These are phyloP conservation scores for Aspergillus ochraceus DNA, from an alignment of 2,329 filamentous ascomycete genomes.

Conservation along the genomic window DNA sequence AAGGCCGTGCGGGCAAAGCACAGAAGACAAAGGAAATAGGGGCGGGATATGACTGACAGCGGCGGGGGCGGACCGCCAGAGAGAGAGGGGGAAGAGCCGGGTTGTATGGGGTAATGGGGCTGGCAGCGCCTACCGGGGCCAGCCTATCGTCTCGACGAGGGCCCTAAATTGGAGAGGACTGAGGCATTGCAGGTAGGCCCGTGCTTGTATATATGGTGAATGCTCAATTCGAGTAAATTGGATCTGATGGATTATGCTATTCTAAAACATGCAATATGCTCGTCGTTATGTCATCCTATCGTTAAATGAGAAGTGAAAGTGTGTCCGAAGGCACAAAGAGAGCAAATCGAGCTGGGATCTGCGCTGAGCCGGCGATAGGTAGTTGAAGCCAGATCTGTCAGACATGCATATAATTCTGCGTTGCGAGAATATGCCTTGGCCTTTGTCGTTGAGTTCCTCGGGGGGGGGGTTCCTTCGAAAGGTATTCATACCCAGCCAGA, in stretches of 20 bases:
- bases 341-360: neutral
- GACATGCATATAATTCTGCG: neutral
- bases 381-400: neutral
- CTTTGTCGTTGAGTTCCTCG: neutral
- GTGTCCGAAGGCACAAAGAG: neutral
- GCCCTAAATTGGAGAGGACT: too few relatives aligned
- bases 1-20: too few relatives aligned
- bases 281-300: neutral
- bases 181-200: too few relatives aligned
- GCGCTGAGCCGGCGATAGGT: neutral
- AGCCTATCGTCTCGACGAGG: too few relatives aligned
- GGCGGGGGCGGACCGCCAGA: too few relatives aligned
- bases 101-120: too few relatives aligned
- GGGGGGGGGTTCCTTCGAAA: neutral
- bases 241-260: neutral
- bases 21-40: too few relatives aligned
- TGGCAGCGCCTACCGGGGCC: too few relatives aligned
- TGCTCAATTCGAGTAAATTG: neutral
- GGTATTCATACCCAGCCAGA: constrained; percentile 29
- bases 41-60: too few relatives aligned
- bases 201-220: too few relatives aligned
- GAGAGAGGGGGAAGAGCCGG: too few relatives aligned
- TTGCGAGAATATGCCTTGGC: neutral
- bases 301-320: neutral
- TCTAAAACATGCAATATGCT: neutral